Percentiles rank a stretch among this genome's conserved stretches.
Conservation (phyloP, 176 grass and related monocot genomes). For the Eremochloa ophiuroides region DNA sequence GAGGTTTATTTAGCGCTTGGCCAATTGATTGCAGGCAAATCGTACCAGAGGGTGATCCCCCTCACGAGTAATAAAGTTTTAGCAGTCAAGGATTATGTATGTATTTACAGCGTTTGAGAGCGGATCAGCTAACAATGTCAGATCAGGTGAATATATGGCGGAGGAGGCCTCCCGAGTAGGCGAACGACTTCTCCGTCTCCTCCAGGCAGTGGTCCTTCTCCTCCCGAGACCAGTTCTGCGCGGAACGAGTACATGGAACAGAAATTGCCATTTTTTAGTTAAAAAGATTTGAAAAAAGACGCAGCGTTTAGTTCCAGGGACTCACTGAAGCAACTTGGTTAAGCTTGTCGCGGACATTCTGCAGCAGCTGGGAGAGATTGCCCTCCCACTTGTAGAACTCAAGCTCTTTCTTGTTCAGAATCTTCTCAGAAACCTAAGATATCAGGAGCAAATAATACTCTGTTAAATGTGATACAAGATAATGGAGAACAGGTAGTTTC, state of each 20-base stretch:
- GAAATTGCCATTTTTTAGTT: not conserved
- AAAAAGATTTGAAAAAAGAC: too few relatives aligned
- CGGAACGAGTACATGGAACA: not conserved
- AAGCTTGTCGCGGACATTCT: slow-evolving; percentile 74
- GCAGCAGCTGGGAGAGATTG: slow-evolving; percentile 72
- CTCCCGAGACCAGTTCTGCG: slow-evolving; percentile 75
- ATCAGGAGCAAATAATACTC: not conserved
- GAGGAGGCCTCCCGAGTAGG: slow-evolving; percentile 68
- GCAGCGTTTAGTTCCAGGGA: not conserved
- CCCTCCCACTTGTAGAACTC: slow-evolving; percentile 97
- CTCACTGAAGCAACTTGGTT: slow-evolving; percentile 75
- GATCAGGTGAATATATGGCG: slow-evolving; percentile 65
- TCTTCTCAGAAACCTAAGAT: slow-evolving; percentile 77
- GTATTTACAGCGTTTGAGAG: slow-evolving; percentile 27
- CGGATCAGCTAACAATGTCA: not conserved
- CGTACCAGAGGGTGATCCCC: not conserved
- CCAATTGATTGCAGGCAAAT: not conserved
- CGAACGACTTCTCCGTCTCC: slow-evolving; percentile 87
- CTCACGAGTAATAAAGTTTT: not conserved
- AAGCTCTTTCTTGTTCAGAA: slow-evolving; percentile 90
- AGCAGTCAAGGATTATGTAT: not conserved
- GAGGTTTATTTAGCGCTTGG: not conserved
- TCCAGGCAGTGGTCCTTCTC: slow-evolving; percentile 88
- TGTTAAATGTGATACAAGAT: not conserved
- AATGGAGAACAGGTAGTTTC: not conserved